Base-by-base conservation (phyloP, 2,329 filamentous ascomycete species). In the Penicillium sp. region DNA sequence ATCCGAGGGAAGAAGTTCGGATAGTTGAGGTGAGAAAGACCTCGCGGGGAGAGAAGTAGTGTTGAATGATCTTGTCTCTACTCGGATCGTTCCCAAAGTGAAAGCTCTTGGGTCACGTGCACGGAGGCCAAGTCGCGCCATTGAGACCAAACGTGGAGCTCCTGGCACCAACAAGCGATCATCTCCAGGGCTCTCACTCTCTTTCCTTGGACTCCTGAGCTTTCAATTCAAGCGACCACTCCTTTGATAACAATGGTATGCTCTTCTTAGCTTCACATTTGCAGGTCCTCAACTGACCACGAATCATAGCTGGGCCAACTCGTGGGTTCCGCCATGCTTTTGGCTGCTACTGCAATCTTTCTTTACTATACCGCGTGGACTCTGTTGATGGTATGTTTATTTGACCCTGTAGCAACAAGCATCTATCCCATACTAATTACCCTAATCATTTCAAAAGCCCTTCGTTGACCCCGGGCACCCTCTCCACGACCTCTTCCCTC, bases 291-390 rank as follows among this genome's bases (percentile, higher is more conserved):
- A n/a, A 21, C 33, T 31, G 10, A 41, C 60, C 65, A 27, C 5
- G n/a, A 51, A 26, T 33, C 58, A 46, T 75, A 99, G 95, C 90
- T 97, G 80, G 95, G 96, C 85, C 93, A 91, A 86, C 84, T 90
- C 66, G 83, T 89, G 66, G 88, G 88, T 78, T 83, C 89, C 77
- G 85, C 83, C 76, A 90, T 90, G 88, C 86, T 91, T 75, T 80
- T 90, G 76, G 82, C 84, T 80, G 88, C 88, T 69, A 87, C 87
- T 64, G 82, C 83, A 69, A 85, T 90, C 74, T 91, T 90, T 75
- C 81, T 89, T 70, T 99, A 99, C 85, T 99, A 99, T 82, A 95
- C 91, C 63, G 86, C 96, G 77, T 99, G 95, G 95, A 96, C 95
- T 27, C 84, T 99, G 63, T 84, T 98, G 65, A 98, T 99, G 90